Percentiles rank a stretch among this genome's conserved stretches.
These are phyloP conservation scores for Nitzschia putrida DNA, from an alignment of 108 stramenopile species.

Conservation along the genomic window DNA sequence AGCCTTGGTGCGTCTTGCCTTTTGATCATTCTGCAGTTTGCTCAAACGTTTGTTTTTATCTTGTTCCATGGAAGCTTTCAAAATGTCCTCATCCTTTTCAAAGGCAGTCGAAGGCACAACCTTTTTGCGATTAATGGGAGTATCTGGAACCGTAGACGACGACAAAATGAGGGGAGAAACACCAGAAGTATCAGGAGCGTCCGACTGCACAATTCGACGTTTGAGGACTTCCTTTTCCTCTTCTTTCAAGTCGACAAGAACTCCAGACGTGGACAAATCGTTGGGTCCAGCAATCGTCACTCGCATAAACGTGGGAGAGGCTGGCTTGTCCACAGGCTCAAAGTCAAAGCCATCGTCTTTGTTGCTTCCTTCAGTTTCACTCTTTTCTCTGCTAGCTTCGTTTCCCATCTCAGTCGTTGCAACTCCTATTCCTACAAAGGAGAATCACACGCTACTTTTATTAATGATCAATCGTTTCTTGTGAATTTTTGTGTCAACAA, in stretches of 20 bases:
- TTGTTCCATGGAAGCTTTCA: slow-evolving; percentile 32
- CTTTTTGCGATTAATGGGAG: background rate
- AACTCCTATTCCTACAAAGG: no score
- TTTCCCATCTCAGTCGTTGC: background rate
- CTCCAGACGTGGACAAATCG: slow-evolving; percentile 30
- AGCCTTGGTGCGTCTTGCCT: slow-evolving; percentile 31
- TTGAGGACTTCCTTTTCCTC: background rate
- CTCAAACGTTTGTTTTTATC: slow-evolving; percentile 17
- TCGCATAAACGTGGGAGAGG: slow-evolving; percentile 14
- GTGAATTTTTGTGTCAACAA: no score
- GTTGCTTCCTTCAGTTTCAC: background rate
- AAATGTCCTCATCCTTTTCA: slow-evolving; percentile 17
- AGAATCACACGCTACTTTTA: no score
- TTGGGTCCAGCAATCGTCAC: background rate
- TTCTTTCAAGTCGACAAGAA: slow-evolving; percentile 29
- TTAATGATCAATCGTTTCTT: no score
- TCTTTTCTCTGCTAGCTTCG: slow-evolving; percentile 1
- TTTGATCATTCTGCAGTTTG: slow-evolving; percentile 23
- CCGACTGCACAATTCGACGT: slow-evolving; percentile 36
- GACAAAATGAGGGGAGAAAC: background rate
- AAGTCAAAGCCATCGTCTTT: slow-evolving; percentile 10
- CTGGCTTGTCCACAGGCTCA: slow-evolving; percentile 17
- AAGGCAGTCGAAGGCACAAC: background rate
- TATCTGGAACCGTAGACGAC: background rate
- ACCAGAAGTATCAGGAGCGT: background rate